phyloP scores from a whole-genome alignment of 2,329 filamentous ascomycete species.

The Myriangium duriaei region DNA sequence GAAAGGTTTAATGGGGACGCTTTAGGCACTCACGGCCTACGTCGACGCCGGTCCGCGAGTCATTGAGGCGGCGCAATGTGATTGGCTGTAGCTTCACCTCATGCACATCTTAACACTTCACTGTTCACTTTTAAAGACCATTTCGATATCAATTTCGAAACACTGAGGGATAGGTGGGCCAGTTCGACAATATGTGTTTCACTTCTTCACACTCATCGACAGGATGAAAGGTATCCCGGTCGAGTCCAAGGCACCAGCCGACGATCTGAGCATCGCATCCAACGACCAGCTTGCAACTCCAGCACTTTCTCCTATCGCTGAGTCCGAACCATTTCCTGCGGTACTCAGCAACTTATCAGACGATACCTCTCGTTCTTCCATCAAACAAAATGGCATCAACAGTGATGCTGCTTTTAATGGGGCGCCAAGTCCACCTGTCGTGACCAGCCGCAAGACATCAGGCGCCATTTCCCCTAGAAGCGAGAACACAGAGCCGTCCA shows the following conservation, averaged over 20 bases:
- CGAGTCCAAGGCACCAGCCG: neutral
- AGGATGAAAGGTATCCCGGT: slow-evolving; percentile 4
- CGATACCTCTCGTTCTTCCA: too few relatives aligned
- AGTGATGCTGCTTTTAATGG: neutral
- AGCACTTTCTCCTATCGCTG: slow-evolving; percentile 19
- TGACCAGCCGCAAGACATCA: neutral
- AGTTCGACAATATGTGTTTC: too few relatives aligned
- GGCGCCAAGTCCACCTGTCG: neutral
- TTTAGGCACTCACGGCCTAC: slow-evolving; percentile 1
- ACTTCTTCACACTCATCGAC: too few relatives aligned
- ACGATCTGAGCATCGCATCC: neutral
- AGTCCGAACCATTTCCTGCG: slow-evolving; percentile 13
- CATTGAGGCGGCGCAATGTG: slow-evolving; percentile 4
- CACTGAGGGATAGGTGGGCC: too few relatives aligned
- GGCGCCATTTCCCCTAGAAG: neutral
- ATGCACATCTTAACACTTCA: too few relatives aligned
- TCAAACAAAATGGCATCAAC: neutral
- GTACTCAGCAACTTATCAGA: too few relatives aligned
- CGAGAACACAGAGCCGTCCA: slow-evolving; percentile 21
- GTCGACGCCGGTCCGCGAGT: slow-evolving; percentile 6
- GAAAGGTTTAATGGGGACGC: neutral
- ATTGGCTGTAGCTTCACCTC: slow-evolving; percentile 6
- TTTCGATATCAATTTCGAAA: too few relatives aligned
- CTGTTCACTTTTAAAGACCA: too few relatives aligned
- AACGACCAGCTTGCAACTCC: slow-evolving; percentile 18